These are phyloP conservation scores for Tillandsia leiboldiana DNA, from an alignment of 176 grass and related monocot genomes.

Conservation along the genomic window DNA sequence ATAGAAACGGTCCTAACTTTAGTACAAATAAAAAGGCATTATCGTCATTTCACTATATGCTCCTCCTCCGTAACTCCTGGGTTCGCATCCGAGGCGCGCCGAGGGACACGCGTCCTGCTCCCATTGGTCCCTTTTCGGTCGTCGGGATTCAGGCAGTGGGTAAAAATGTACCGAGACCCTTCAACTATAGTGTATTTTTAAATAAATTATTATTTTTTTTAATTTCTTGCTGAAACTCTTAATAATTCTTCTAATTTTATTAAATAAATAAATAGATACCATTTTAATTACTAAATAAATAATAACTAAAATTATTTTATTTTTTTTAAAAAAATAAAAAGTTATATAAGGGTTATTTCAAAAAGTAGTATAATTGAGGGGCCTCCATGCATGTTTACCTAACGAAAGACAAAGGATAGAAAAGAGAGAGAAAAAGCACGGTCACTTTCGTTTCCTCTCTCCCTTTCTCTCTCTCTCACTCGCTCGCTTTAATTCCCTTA, in stretches of 20 bases:
- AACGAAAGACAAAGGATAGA: background rate
- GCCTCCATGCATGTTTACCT: too few species aligned
- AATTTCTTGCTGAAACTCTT: too few species aligned
- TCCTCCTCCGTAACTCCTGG: background rate
- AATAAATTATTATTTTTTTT: too few species aligned
- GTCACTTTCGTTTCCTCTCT: background rate
- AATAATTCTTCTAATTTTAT: too few species aligned
- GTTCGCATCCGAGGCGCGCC: background rate
- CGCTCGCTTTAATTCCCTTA: background rate
- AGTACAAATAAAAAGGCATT: background rate
- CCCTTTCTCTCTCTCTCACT: background rate
- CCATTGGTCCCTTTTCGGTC: conserved; percentile 4
- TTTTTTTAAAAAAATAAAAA: too few species aligned
- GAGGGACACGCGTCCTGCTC: conserved; percentile 3
- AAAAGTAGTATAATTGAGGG: too few species aligned
- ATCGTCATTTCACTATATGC: background rate
- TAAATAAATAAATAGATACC: too few species aligned
- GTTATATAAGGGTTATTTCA: too few species aligned
- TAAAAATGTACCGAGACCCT: background rate
- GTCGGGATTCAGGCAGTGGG: conserved; percentile 14
- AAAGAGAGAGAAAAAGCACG: conserved; percentile 17
- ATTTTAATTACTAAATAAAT: too few species aligned
- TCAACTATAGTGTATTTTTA: too few species aligned
- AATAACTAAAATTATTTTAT: too few species aligned
- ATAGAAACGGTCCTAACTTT: too few species aligned